These are phyloP conservation scores for Trypanosoma mega DNA, from an alignment of 208 protist genomes.

Conservation along the genomic window DNA sequence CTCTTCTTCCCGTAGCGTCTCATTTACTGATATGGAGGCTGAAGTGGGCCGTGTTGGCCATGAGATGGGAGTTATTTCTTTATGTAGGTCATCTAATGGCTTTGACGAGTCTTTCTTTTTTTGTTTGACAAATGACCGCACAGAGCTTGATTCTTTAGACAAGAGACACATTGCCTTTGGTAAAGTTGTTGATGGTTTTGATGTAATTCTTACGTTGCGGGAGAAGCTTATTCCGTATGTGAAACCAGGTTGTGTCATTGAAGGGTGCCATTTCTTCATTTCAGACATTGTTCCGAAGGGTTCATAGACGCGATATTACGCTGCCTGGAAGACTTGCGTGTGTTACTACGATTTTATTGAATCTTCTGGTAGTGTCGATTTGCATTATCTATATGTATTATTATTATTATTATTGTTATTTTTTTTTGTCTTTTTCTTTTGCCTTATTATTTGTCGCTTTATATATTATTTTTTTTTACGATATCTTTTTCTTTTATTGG, in stretches of 20 bases:
- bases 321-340: too few relatives aligned
- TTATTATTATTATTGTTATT: slow-evolving; percentile 3
- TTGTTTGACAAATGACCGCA: slow-evolving; percentile 61
- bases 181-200: slow-evolving; percentile 56
- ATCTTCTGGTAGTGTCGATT: too few relatives aligned
- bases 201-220: slow-evolving; percentile 34
- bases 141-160: slow-evolving; percentile 68
- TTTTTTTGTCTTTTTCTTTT: slow-evolving; percentile 5
- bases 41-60: slow-evolving; percentile 62
- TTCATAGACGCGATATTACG: slow-evolving; percentile 6
- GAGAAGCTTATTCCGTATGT: slow-evolving; percentile 43
- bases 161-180: slow-evolving; percentile 73
- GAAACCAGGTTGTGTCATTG: slow-evolving; percentile 49
- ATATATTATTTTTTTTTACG: slow-evolving; percentile 2
- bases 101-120: slow-evolving; percentile 86
- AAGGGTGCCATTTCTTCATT: slow-evolving; percentile 32
- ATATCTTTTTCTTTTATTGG: not conserved
- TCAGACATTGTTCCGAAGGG: slow-evolving; percentile 28
- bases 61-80: slow-evolving; percentile 52
- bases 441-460: not conserved
- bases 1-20: slow-evolving; percentile 35
- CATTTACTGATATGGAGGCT: slow-evolving; percentile 48
- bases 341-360: too few relatives aligned
- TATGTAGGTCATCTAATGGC: slow-evolving; percentile 49
- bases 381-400: too few relatives aligned